Percentiles rank a stretch among this genome's conserved stretches.
Conservation (phyloP, 768 basidiomycete species). For the Albatrellus ellisii region DNA sequence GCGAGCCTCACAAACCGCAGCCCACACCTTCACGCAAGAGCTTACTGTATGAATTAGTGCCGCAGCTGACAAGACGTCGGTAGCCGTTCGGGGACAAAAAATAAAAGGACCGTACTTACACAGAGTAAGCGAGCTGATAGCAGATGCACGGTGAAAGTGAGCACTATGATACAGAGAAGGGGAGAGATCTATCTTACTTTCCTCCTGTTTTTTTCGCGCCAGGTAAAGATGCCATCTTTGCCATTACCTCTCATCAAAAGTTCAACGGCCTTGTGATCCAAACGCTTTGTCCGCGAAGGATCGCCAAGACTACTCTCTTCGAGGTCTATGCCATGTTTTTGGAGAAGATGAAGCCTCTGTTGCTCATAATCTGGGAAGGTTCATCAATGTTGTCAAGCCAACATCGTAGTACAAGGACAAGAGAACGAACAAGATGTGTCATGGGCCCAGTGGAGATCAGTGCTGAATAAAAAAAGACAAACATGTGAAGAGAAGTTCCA, state of each 20-base stretch:
- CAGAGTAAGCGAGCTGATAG: slow-evolving; percentile 8
- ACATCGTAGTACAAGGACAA: slow-evolving; percentile 7
- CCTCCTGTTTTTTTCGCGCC: slow-evolving; percentile 87
- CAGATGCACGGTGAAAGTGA: neutral
- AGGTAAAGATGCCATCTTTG: slow-evolving; percentile 79
- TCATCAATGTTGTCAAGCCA: slow-evolving; percentile 8
- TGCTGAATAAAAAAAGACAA: slow-evolving; percentile 31
- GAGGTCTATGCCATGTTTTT: slow-evolving; percentile 91
- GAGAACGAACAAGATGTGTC: slow-evolving; percentile 69
- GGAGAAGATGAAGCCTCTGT: slow-evolving; percentile 76
- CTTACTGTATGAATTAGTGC: slow-evolving; percentile 76
- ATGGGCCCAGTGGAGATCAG: slow-evolving; percentile 94
- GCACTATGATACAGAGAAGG: slow-evolving; percentile 5
- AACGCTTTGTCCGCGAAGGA: slow-evolving; percentile 60
- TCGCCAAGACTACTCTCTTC: slow-evolving; percentile 63
- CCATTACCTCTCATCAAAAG: slow-evolving; percentile 75
- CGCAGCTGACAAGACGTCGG: slow-evolving; percentile 41
- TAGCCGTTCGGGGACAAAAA: slow-evolving; percentile 6
- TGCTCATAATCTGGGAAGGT: slow-evolving; percentile 73
- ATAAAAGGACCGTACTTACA: neutral
- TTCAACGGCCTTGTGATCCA: slow-evolving; percentile 77
- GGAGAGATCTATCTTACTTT: slow-evolving; percentile 43
- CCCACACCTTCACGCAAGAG: slow-evolving; percentile 19
- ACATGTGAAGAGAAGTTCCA: neutral
- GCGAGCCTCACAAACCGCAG: slow-evolving; percentile 10